phyloP scores from a whole-genome alignment of 2,329 filamentous ascomycete genomes.

The Bisporella sp. region DNA sequence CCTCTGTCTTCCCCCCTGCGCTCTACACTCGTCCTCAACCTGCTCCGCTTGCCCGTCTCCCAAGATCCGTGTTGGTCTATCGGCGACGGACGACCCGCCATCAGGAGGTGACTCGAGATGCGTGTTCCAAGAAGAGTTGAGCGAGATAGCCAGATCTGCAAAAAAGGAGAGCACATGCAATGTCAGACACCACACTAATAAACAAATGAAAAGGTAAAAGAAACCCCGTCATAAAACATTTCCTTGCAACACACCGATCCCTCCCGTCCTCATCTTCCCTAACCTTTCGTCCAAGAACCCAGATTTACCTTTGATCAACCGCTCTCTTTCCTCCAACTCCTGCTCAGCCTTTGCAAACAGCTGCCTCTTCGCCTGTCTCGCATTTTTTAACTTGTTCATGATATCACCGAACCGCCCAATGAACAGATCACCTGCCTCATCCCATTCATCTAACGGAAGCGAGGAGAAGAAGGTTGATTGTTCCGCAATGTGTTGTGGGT shows the following conservation, averaged over 20 bases:
- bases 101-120: too few relatives aligned
- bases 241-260: conserved; percentile 6
- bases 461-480: conserved; percentile 15
- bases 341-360: conserved; percentile 18
- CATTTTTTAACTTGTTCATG: conserved; percentile 16
- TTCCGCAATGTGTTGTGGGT: not conserved
- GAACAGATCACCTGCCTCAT: conserved; percentile 25
- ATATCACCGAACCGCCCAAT: conserved; percentile 18
- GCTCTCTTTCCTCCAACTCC: conserved; percentile 21
- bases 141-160: not conserved
- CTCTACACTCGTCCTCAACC: not conserved
- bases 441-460: conserved; percentile 24
- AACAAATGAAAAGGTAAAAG: conserved; percentile 1
- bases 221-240: conserved; percentile 5
- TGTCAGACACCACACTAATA: not conserved
- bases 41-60: not conserved
- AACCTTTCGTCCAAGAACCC: conserved; percentile 16
- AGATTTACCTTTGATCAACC: conserved; percentile 17
- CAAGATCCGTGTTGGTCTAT: not conserved
- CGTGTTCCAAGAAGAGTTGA: not conserved
- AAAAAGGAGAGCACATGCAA: not conserved
- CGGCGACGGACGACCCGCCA: not conserved
- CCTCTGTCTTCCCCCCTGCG: not conserved
- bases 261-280: conserved; percentile 19
- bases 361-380: conserved; percentile 20